Conservation (phyloP, 768 basidiomycete species). For the Pholiota molesta region DNA sequence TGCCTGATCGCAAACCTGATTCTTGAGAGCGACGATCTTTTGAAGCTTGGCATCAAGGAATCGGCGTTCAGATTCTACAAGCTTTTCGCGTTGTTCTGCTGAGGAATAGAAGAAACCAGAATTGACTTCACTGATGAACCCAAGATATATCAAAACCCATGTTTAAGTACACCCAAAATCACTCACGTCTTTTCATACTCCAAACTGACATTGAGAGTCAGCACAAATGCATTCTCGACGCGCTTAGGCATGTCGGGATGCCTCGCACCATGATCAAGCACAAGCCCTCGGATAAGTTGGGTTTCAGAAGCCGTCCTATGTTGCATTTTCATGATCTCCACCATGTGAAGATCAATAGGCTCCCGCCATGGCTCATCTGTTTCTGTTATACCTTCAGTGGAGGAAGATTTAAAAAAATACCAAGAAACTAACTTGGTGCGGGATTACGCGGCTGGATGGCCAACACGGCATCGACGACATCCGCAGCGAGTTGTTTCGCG, state of each 20-base stretch:
- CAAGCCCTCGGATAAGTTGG: constrained; percentile 91
- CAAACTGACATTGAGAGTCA: constrained; percentile 95
- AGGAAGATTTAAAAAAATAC: not conserved
- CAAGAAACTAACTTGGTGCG: constrained; percentile 49
- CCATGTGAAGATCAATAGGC: constrained; percentile 98
- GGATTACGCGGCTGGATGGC: constrained; percentile 78
- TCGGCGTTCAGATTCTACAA: constrained; percentile 94
- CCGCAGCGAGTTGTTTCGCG: constrained; percentile 86
- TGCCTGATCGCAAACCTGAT: constrained; percentile 92
- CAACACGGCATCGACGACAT: constrained; percentile 94
- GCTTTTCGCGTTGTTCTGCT: constrained; percentile 96
- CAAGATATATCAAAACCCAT: constrained; percentile 19
- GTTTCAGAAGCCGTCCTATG: constrained; percentile 98
- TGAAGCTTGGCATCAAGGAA: constrained; percentile 93
- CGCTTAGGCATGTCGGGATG: constrained; percentile 99
- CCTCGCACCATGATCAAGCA: constrained; percentile 95
- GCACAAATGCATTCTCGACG: constrained; percentile 92
- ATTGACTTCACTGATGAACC: constrained; percentile 85
- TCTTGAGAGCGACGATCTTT: constrained; percentile 97
- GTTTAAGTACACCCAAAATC: constrained; percentile 6
- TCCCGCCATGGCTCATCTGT: constrained; percentile 72
- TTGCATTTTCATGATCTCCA: constrained; percentile 99
- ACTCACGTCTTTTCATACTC: constrained; percentile 99
- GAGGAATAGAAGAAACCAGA: constrained; percentile 99
- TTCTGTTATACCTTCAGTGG: constrained; percentile 39